Base-by-base conservation (phyloP, 768 basidiomycete genomes). In the Naematelia encephala region DNA sequence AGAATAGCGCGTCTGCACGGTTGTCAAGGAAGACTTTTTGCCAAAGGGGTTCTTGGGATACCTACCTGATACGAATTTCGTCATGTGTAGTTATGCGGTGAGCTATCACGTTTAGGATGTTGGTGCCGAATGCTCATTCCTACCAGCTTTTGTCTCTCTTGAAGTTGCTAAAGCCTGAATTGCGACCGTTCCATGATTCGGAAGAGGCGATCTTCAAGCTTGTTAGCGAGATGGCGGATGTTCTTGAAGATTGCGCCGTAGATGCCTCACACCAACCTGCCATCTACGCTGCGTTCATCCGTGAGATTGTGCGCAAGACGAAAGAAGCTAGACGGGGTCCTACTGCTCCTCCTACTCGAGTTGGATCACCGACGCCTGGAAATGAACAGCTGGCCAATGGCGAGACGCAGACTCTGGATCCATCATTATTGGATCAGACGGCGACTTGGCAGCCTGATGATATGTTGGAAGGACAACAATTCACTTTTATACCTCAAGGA, bases 61-160 rank as follows among this genome's bases (percentile, higher is more conserved):
- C 77, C 84, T 89, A 0, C 89, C 91, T 3, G 93, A 98, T 75
- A 88, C 89, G 4, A 87, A 89, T 68, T 94, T 89, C 63, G 93
- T 98, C 8, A 87, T 89, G 79, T 84, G 84, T 46, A 88, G 88
- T n/a, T 96, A 98, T 77, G 92, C 91, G 0, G 88, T 69, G 44
- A 60, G 67, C 52, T 5, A n/a, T n/a, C n/a, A n/a, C 56, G 21
- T 19, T 13, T 12, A 26, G 43, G 21, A 34, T 46, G 12, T 45
- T 29, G 53, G 14, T 4, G 21, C 12, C 16, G 10, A 22, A n/a
- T 10, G 50, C 57, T 60, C 43, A 63, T 30, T 19, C 23, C 16
- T 16, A n/a, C n/a, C 3, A 69, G 69, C 68, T 97, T 5, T 80
- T 96, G 58, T 94, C 88, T 69, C 80, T 97, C 63, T 81, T 99